Evolutionary conservation across 1,284 basidiomycete species (phyloP).

Genomic region (Cutaneotrichosporon spelunceum): DNA sequence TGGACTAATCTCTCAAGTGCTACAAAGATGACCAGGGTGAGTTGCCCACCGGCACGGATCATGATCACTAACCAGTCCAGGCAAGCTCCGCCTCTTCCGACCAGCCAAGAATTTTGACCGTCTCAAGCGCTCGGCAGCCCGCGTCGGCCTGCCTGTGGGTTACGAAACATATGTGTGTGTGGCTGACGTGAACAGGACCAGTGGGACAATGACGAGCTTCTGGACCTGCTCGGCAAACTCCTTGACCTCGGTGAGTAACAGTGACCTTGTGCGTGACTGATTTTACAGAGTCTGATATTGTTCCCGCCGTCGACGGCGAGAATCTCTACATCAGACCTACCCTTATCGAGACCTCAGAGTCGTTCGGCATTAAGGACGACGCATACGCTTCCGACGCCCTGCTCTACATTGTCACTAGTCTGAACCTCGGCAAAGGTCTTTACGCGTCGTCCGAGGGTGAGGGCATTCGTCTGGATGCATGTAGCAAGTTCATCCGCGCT

Average conservation of each 20-base stretch:
- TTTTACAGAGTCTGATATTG: conserved; percentile 24
- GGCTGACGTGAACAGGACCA: conserved; percentile 28
- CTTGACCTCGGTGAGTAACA: conserved; percentile 37
- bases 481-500: conserved; percentile 45
- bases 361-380: conserved; percentile 48
- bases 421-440: conserved; percentile 46
- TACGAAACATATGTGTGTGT: not conserved
- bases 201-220: conserved; percentile 47
- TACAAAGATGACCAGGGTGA: conserved; percentile 42
- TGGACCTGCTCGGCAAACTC: conserved; percentile 43
- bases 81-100: conserved; percentile 44
- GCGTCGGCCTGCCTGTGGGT: conserved; percentile 46
- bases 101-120: conserved; percentile 47
- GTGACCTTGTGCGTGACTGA: conserved; percentile 2
- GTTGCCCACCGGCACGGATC: not conserved
- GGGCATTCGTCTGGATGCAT: conserved; percentile 43
- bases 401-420: conserved; percentile 44
- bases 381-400: conserved; percentile 44
- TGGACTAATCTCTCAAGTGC: conserved; percentile 33
- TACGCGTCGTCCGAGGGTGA: conserved; percentile 35
- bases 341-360: conserved; percentile 47
- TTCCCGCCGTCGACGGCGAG: conserved; percentile 41
- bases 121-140: conserved; percentile 44
- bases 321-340: conserved; percentile 50
- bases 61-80: conserved; percentile 19